Percentiles rank a stretch among this genome's conserved stretches.
phyloP scores from a whole-genome alignment of 2,329 filamentous ascomycete species.

The Sclerotinia minor region DNA sequence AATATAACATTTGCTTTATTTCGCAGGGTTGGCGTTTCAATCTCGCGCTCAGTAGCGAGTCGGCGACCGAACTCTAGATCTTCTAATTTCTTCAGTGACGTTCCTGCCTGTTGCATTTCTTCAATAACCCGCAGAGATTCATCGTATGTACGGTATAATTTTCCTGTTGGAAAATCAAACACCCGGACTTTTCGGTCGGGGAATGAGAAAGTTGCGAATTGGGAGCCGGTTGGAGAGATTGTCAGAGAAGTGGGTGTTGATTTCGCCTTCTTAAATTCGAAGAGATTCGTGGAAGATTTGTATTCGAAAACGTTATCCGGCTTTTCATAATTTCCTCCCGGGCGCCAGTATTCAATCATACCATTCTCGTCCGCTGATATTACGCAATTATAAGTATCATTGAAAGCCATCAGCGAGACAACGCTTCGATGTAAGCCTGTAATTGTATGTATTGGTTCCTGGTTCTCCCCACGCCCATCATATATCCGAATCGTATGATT shows the following conservation, averaged over 20 bases:
- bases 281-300: constrained; percentile 91
- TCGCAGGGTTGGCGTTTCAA: constrained; percentile 68
- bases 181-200: constrained; percentile 91
- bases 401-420: constrained; percentile 85
- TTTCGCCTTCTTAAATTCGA: constrained; percentile 96
- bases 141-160: constrained; percentile 89
- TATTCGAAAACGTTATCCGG: constrained; percentile 88
- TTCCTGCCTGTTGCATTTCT: constrained; percentile 95
- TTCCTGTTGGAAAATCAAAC: constrained; percentile 88
- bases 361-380: constrained; percentile 85
- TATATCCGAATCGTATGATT: constrained; percentile 78
- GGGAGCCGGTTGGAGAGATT: constrained; percentile 80
- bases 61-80: constrained; percentile 89
- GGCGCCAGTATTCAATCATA: constrained; percentile 97
- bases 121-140: constrained; percentile 87
- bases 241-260: constrained; percentile 78
- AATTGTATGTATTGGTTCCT: constrained; percentile 73
- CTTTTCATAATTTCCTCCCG: constrained; percentile 79
- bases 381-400: constrained; percentile 84
- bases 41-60: constrained; percentile 80
- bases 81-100: constrained; percentile 76
- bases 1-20: constrained; percentile 85
- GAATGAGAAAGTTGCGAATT: constrained; percentile 86
- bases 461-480: constrained; percentile 82
- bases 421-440: constrained; percentile 77